A percentile compares a stretch with the other conserved stretches of the same genome.
These are phyloP conservation scores for Jamesozyma rosinii DNA, from an alignment of 805 yeast species.

Conservation along the genomic window DNA sequence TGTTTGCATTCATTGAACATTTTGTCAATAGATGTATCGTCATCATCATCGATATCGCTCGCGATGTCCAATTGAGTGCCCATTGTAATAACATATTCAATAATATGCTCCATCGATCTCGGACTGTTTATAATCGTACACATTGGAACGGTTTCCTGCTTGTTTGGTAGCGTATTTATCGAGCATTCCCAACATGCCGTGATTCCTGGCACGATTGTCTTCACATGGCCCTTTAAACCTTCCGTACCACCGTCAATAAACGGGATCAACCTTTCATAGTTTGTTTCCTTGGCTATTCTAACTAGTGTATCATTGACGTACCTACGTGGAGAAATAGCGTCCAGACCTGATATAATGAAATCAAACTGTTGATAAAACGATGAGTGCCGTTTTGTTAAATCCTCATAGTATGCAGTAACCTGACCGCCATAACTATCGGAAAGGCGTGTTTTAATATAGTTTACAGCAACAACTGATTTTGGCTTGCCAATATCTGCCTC, in stretches of 20 bases:
- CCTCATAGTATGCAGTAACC: constrained; percentile 53
- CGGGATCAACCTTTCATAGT: constrained; percentile 45
- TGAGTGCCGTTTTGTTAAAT: constrained; percentile 53
- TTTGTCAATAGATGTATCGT: constrained; percentile 55
- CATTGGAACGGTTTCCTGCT: constrained; percentile 56
- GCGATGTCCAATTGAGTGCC: constrained; percentile 53
- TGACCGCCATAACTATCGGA: constrained; percentile 27
- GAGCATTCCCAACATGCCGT: constrained; percentile 93
- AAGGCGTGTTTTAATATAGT: constrained; percentile 35
- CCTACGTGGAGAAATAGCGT: constrained; percentile 79
- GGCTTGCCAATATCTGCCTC: constrained; percentile 75
- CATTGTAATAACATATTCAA: constrained; percentile 77
- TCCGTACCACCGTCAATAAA: constrained; percentile 93
- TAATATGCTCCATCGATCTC: constrained; percentile 87
- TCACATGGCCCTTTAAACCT: constrained; percentile 84
- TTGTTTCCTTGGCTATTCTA: constrained; percentile 47
- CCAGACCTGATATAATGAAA: constrained; percentile 78
- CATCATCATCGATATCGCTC: constrained; percentile 53
- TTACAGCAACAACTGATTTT: constrained; percentile 71
- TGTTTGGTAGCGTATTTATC: constrained; percentile 56
- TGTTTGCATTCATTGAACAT: constrained; percentile 44
- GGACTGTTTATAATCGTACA: constrained; percentile 94
- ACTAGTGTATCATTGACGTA: constrained; percentile 75
- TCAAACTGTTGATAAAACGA: constrained; percentile 61
- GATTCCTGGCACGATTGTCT: constrained; percentile 75